phyloP scores from a whole-genome alignment of 2,329 filamentous ascomycete genomes.

The Tolypocladium sp. region DNA sequence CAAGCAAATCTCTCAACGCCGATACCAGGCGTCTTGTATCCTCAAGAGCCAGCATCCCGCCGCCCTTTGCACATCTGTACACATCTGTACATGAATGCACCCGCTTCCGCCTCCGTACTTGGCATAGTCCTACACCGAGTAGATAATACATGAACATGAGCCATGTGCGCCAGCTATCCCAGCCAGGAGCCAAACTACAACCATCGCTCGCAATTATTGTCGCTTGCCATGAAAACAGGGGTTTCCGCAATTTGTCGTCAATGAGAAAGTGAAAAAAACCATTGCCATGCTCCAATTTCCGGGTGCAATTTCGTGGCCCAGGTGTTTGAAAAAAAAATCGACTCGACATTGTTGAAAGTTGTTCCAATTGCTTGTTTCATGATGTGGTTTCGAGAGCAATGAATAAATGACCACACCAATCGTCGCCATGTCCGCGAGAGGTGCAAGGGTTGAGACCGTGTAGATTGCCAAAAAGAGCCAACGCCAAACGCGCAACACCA shows the following conservation, averaged over 20 bases:
- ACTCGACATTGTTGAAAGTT: not conserved
- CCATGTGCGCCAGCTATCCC: slow-evolving; percentile 1
- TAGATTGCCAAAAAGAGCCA: not conserved
- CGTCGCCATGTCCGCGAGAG: not conserved
- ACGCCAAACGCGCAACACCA: not conserved
- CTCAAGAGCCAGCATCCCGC: not conserved
- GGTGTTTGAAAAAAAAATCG: not conserved
- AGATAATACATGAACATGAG: slow-evolving; percentile 4
- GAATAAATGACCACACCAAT: not conserved
- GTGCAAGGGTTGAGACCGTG: not conserved
- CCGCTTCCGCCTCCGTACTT: not conserved
- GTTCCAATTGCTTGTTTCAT: not conserved
- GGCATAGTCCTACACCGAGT: slow-evolving; percentile 1
- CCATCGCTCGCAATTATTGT: not conserved
- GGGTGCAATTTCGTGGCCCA: not conserved
- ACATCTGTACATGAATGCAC: not conserved
- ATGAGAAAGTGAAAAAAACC: not conserved
- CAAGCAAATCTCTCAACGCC: not conserved
- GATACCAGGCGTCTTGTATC: not conserved
- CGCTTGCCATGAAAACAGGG: not conserved
- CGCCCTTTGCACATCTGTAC: not conserved
- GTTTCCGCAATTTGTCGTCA: not conserved
- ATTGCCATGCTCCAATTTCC: not conserved
- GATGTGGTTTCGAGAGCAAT: not conserved
- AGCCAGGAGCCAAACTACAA: not conserved